Evolutionary conservation across 2,329 filamentous ascomycete genomes (phyloP), one percentile per base, ranked within the genome.

Genomic region (Colletotrichum ledebouriae): DNA sequence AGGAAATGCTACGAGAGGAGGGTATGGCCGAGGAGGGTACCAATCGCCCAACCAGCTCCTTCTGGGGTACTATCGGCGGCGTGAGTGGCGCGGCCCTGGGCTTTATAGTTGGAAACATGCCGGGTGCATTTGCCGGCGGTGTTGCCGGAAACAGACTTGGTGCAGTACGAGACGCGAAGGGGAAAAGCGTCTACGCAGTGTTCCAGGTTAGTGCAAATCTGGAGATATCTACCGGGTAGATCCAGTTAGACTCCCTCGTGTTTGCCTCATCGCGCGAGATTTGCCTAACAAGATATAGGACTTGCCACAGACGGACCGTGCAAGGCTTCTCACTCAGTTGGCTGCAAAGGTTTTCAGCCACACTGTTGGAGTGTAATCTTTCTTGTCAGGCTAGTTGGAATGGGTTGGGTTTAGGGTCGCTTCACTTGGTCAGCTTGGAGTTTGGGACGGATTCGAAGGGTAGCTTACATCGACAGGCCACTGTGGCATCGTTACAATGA

Each of bases 131-230:
- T 42, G 95, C 95, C 0, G 96, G 96, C 3, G 94, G 93, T 2
- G 94, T 98, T 2, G 95, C 94, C 0, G 96, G 96, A 11, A 98
- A 98, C 80, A 83, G 94, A 59, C 81, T 98, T n/a, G 96, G 96
- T 1, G 93, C 93, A 6, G 88, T 99, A 20, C 86, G 96, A 64
- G 96, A 99, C 81, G 89, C 92, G 37, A 94, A 90, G 80, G 94
- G 94, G 22, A 98, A 98, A 89, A 97, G 93, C 76, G 96, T 99
- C 6, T 98, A 97, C 79, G 85, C 90, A 33, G 96, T 98, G 15
- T 98, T 95, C 78, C 89, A 87, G 81, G 84, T 84, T 74, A 79
- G 79, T 76, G 63, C 50, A 25, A 59, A 52, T 55, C 33, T 72
- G 62, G 66, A 70, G 47, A 59, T 63, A 41, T 62, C 49, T 63